Base-by-base conservation (phyloP, 169 alveolate genomes). In the Plasmodium ovale region DNA sequence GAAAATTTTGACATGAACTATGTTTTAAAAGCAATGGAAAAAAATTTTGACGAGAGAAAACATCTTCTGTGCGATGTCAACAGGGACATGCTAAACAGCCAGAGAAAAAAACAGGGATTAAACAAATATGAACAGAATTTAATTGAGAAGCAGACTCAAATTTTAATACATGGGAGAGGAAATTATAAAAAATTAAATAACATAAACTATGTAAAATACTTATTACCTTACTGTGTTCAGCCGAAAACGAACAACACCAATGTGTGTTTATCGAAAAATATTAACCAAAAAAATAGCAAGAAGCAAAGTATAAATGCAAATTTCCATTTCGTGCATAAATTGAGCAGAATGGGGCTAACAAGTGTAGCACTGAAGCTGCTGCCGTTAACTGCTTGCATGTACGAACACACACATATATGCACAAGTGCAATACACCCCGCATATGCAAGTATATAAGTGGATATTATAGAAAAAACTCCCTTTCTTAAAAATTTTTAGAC, bases 211-310 rank as follows among this genome's bases (percentile, higher is more conserved):
- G 71, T 74, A 9, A 74, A 74, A 60, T 74, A 74, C 19, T 64
- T 39, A 59, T 74, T 74, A 59, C 88, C 88, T 59, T 74, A 59
- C 64, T 74, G 88, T 58, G 53, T 74, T 31, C 88, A 74, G 35
- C 88, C 88, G 35, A 74, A 74, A 59, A 74, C 88, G 16, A 74
- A 74, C 29, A 74, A 74, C 88, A 74, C 88, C 2, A 49, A 74
- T 31, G 39, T 59, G 5, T 74, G 88, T 58, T 27, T 35, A 39
- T 25, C 47, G 1, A 62, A 74, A 58, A 72, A 56, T n/a, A 35
- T 29, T 21, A 14, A 19, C 35, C 69, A 59, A 51, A 58, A 59
- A 62, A 59, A 74, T 39, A 67, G 23, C 21, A 59, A 51, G 54
- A 74, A 74, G 16, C 33, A 74, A 74, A 74, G 73, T 59, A 72